phyloP scores from a whole-genome alignment of 305 asterid species.

The Solanum hybrid region DNA sequence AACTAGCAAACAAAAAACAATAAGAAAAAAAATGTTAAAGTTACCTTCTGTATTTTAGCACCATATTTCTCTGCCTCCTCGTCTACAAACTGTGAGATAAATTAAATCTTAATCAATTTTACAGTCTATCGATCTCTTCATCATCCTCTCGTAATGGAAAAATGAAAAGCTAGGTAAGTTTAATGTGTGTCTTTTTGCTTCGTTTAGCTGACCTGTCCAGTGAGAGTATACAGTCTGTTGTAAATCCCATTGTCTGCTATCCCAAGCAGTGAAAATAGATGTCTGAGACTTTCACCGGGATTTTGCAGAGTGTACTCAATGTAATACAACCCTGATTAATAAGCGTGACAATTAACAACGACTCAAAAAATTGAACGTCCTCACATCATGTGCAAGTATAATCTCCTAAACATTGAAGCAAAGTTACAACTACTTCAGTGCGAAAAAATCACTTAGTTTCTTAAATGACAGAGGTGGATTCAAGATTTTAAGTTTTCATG shows the following conservation, averaged over 20 bases:
- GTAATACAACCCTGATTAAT: slow-evolving; percentile 64
- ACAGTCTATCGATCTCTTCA: background rate
- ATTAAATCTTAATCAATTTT: background rate
- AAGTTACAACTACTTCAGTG: background rate
- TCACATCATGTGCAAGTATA: background rate
- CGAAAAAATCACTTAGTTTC: background rate
- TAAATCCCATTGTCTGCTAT: slow-evolving; percentile 72
- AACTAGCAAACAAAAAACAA: background rate
- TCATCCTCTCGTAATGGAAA: background rate
- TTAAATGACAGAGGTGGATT: background rate
- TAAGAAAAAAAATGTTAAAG: background rate
- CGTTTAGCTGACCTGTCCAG: slow-evolving; percentile 69
- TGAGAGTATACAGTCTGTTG: slow-evolving; percentile 87
- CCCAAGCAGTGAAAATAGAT: slow-evolving; percentile 75
- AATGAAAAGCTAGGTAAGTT: background rate
- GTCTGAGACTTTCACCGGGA: slow-evolving; percentile 76
- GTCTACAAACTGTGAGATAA: slow-evolving; percentile 55
- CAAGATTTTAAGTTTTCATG: background rate
- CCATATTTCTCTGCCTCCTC: slow-evolving; percentile 73
- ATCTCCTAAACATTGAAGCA: background rate
- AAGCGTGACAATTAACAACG: background rate
- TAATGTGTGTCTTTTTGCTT: background rate
- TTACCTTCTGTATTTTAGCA: slow-evolving; percentile 54
- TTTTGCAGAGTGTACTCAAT: slow-evolving; percentile 77
- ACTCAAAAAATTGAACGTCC: background rate